Conservation (phyloP, 805 yeast genomes). For the Saccharomycopsis fermentans region DNA sequence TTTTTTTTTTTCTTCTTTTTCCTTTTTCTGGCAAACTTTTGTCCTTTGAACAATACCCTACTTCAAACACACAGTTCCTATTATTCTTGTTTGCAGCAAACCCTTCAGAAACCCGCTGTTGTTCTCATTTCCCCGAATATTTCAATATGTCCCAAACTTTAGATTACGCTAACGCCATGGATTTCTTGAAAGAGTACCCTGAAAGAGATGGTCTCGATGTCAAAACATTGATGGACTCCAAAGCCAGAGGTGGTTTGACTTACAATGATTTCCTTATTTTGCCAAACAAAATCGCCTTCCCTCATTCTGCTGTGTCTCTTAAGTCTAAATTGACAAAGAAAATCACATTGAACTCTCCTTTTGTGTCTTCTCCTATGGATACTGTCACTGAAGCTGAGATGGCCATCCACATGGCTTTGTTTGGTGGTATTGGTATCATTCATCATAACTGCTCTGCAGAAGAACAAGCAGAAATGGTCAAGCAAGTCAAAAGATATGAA, state of each 20-base stretch:
- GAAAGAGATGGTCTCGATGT: slow-evolving; percentile 80
- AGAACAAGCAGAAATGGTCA: slow-evolving; percentile 98
- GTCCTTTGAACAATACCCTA: neutral
- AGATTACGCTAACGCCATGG: slow-evolving; percentile 54
- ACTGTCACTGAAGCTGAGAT: slow-evolving; percentile 94
- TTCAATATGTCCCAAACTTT: slow-evolving; percentile 18
- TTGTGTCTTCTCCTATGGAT: slow-evolving; percentile 98
- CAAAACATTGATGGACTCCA: slow-evolving; percentile 79
- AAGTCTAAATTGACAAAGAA: slow-evolving; percentile 86
- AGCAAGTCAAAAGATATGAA: slow-evolving; percentile 91
- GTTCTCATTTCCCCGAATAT: neutral
- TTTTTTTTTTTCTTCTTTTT: slow-evolving; percentile 2
- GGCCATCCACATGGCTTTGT: slow-evolving; percentile 97
- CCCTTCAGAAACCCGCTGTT: neutral
- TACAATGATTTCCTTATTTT: slow-evolving; percentile 92
- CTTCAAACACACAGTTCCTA: neutral
- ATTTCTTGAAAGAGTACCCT: slow-evolving; percentile 53
- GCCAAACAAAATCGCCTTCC: slow-evolving; percentile 90
- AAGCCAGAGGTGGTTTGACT: slow-evolving; percentile 88
- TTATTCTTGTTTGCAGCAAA: neutral
- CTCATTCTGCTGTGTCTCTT: slow-evolving; percentile 65
- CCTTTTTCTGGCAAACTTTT: slow-evolving; percentile 8
- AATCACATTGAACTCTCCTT: slow-evolving; percentile 86
- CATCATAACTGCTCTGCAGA: slow-evolving; percentile 96
- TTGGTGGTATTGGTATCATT: slow-evolving; percentile 97